A percentile compares a stretch with the other conserved stretches of the same genome.
phyloP scores from a whole-genome alignment of 1,284 basidiomycete species.

The Malassezia sp. region DNA sequence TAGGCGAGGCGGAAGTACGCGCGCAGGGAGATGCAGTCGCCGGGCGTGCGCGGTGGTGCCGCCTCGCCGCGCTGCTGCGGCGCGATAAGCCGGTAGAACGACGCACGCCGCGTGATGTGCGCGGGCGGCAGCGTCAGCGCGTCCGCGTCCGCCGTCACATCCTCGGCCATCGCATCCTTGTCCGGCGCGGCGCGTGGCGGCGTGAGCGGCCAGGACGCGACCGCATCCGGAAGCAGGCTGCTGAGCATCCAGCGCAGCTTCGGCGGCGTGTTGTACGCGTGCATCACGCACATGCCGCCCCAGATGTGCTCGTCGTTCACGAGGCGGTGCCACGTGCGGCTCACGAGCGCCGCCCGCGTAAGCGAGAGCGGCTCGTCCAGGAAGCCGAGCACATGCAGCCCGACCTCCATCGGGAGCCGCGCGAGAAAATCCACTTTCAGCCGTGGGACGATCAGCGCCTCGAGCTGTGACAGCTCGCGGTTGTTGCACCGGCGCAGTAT shows the following conservation, averaged over 20 bases:
- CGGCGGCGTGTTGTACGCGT: slow-evolving; percentile 18
- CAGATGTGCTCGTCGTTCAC: slow-evolving; percentile 74
- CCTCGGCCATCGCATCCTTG: neutral
- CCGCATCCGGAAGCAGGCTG: neutral
- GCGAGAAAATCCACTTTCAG: slow-evolving; percentile 76
- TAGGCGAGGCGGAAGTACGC: slow-evolving; percentile 64
- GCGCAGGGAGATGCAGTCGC: slow-evolving; percentile 5
- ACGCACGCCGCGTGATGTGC: no score
- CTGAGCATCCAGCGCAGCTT: slow-evolving; percentile 9
- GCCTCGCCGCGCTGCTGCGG: no score
- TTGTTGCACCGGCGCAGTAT: slow-evolving; percentile 50
- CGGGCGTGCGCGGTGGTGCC: slow-evolving; percentile 15
- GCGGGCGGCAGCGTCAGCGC: neutral
- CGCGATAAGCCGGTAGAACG: no score
- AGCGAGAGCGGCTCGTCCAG: slow-evolving; percentile 71
- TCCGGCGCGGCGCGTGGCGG: neutral
- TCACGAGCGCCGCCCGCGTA: slow-evolving; percentile 62
- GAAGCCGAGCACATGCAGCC: slow-evolving; percentile 67
- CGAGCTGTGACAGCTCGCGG: slow-evolving; percentile 68
- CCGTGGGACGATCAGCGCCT: slow-evolving; percentile 61
- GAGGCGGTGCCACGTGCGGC: slow-evolving; percentile 63
- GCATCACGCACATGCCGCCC: slow-evolving; percentile 61
- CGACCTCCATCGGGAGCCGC: slow-evolving; percentile 71
- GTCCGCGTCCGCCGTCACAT: neutral
- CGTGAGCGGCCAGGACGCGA: neutral